phyloP scores from a whole-genome alignment of 2,329 filamentous ascomycete species.

The Elsinoe australis region DNA sequence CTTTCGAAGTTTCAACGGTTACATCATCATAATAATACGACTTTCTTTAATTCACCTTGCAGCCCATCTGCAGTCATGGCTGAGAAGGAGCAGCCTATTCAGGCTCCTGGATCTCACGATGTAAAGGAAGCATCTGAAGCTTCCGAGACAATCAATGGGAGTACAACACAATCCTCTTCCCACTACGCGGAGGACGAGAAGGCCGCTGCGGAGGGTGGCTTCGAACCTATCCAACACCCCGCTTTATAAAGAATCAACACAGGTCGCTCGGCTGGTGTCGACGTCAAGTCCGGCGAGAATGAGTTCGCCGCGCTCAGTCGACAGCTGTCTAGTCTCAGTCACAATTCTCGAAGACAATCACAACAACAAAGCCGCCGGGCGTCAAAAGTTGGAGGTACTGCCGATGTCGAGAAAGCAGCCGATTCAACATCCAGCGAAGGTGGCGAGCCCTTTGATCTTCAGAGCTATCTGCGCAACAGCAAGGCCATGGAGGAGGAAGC shows the following conservation, averaged over 20 bases:
- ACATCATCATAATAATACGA: constrained; percentile 13
- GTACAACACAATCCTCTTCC: constrained; percentile 5
- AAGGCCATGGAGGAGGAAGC: constrained; percentile 64
- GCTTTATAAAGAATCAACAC: constrained; percentile 17
- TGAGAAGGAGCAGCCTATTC: background rate
- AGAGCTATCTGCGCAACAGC: constrained; percentile 63
- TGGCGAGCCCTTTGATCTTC: constrained; percentile 62
- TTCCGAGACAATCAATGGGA: constrained; percentile 4
- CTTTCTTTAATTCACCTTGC: background rate
- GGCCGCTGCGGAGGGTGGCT: background rate
- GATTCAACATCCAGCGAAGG: constrained; percentile 38
- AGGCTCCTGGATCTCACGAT: background rate
- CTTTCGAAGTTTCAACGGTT: constrained; percentile 11
- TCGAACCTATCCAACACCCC: constrained; percentile 10
- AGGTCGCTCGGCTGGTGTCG: too few relatives aligned
- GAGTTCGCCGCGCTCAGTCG: constrained; percentile 61
- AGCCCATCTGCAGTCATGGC: constrained; percentile 1
- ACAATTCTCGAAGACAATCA: constrained; percentile 33
- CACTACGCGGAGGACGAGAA: constrained; percentile 6
- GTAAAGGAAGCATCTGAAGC: constrained; percentile 1
- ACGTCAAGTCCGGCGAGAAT: constrained; percentile 59
- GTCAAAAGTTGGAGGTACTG: constrained; percentile 33
- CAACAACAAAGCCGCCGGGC: constrained; percentile 42
- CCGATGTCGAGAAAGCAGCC: constrained; percentile 54
- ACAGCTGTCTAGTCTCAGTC: constrained; percentile 37